Base-by-base conservation (phyloP, 2,329 filamentous ascomycete genomes). In the Dendryphion nanum region DNA sequence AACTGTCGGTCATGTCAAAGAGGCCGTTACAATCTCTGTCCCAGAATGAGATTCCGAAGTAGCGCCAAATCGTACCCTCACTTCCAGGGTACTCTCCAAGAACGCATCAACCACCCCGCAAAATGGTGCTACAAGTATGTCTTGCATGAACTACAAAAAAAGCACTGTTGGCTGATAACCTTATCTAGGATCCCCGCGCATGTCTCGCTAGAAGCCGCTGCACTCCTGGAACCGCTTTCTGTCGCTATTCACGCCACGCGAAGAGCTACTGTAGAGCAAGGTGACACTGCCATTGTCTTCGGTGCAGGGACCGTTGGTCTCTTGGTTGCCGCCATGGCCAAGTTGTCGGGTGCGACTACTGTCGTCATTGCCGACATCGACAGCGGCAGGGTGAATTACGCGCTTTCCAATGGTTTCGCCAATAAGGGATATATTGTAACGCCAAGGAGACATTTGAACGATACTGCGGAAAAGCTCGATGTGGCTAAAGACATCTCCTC, bases 191-290 rank as follows among this genome's bases (percentile, higher is more conserved):
- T 69, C 35, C 66, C 66, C 29, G 51, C 56, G 8, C 63, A 67
- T 47, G 61, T 69, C 5, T 64, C 64, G 13, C 45, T 65, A 37
- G 66, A 68, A 29, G 58, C 64, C 18, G 66, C 64, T 13, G 64
- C 64, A 4, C 45, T 69, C 15, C 41, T 69, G 6, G 66, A 69
- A 41, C 89, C 89, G 3, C 79, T 95, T 24, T 82, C 85, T 32
- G 89, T 95, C 18, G 89, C 84, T 12, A 89, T 95, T 20, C 89
- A 95, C 70, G 88, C 93, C 51, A 82, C 83, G 42, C 81, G 81
- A 53, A 86, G 90, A 70, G 88, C 84, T 2, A 67, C 69, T 18
- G 75, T 95, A 46, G 75, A 75, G 47, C 86, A 87, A 1, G 88
- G 88, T 6, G 79, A 89, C 59, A 81, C 78, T 5, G 86, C 89